Evolutionary conservation across 1,284 basidiomycete genomes (phyloP), one percentile per base, ranked within the genome.

Genomic region (Boletellus sp.): DNA sequence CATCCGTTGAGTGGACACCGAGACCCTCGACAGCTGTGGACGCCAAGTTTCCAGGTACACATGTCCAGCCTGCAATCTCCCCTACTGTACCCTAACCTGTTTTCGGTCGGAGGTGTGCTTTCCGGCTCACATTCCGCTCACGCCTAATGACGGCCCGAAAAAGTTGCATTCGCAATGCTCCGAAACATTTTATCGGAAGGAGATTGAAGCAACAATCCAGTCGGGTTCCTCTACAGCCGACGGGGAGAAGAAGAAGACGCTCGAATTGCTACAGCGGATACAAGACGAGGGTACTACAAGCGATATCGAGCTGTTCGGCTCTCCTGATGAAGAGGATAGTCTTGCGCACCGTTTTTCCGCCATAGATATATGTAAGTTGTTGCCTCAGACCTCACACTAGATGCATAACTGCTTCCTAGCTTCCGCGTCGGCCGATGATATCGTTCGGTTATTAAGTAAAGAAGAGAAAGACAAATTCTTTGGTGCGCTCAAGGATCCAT

Each of bases 51-150:
- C 86, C 10, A 83, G 82, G 61, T 93, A 93, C 66, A 85, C 82
- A 0, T 93, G 90, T 58, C 86, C 91, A 26, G 74, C 74, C 18
- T 93, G 91, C 71, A 92, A 92, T 62, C 70, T 87, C 15, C 79
- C 79, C 0, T 92, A 92, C 60, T 93, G 90, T 69, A 88, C 87
- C 16, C 66, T 92, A 37, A 73, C 74, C 13, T 93, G 90, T 66
- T 93, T 89, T 69, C 82, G 85, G 33, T 85, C 85, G 28, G 74
- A 82, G 70, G 86, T 85, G 65, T 51, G 78, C 10, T 22, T 44
- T 41, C 24, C 1, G 16, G 30, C 7, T 44, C 12, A 30, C 24
- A 12, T 47, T 8, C 26, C 11, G 3, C 8, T 19, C 16, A 36
- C 8, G 4, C 30, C 24, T 50, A 38, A 54, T 26, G 46, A 41